Evolutionary conservation across 768 basidiomycete genomes (phyloP).

Genomic region (Hericium alpestre): DNA sequence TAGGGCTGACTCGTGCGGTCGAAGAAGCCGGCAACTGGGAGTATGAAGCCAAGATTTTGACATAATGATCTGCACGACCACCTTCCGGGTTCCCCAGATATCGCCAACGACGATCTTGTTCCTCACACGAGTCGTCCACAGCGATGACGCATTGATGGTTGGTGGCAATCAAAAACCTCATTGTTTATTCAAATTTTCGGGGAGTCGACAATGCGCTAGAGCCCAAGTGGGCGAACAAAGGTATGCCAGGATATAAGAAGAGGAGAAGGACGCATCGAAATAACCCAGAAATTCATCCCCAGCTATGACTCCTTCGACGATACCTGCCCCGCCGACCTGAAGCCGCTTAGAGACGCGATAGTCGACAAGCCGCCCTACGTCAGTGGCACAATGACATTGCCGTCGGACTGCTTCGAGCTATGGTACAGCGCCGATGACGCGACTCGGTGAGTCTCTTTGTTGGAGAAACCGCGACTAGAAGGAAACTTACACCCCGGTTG

Average conservation of each 20-base stretch:
- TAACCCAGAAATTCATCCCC: not conserved
- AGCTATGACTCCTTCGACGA: not conserved
- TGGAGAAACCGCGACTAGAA: not conserved
- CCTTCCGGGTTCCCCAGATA: too few species aligned
- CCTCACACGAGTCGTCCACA: too few species aligned
- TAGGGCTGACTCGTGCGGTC: too few species aligned
- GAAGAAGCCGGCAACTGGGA: too few species aligned
- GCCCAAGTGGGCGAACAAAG: too few species aligned
- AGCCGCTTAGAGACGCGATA: constrained; percentile 1
- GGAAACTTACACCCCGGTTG: not conserved
- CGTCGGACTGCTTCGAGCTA: constrained; percentile 1
- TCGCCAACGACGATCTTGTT: too few species aligned
- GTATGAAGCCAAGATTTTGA: too few species aligned
- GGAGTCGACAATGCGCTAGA: too few species aligned
- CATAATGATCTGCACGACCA: too few species aligned
- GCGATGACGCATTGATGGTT: too few species aligned
- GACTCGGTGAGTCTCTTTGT: not conserved
- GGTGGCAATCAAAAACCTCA: too few species aligned
- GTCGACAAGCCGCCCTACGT: constrained; percentile 8
- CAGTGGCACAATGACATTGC: constrained; percentile 7
- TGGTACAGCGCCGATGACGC: constrained; percentile 5
- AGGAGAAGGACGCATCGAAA: not conserved
- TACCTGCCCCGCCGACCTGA: not conserved
- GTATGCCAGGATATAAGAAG: not conserved
- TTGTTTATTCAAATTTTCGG: too few species aligned